Percentiles rank a stretch among this genome's conserved stretches.
phyloP scores from a whole-genome alignment of 208 protist species.

The Histomonas meleagridis region DNA sequence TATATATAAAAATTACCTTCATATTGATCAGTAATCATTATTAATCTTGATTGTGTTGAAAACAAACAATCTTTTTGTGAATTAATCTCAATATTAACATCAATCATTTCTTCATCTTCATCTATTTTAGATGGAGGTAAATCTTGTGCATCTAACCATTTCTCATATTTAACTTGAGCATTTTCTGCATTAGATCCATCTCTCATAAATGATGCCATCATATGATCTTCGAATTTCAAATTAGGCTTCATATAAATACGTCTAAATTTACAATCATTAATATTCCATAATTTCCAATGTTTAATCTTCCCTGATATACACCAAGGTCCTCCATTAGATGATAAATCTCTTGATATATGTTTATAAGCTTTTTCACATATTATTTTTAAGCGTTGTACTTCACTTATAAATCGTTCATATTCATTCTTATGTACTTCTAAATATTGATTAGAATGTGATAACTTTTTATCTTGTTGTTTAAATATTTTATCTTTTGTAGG shows the following conservation, averaged over 20 bases:
- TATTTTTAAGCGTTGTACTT: background rate
- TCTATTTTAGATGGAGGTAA: background rate
- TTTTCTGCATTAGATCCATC: background rate
- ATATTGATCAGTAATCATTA: background rate
- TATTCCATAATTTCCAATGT: background rate
- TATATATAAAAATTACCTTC: constrained; percentile 17
- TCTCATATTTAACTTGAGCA: background rate
- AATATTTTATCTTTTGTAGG: background rate
- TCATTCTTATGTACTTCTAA: background rate
- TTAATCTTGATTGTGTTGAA: background rate
- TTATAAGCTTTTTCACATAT: background rate
- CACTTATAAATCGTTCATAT: background rate
- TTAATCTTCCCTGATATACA: background rate
- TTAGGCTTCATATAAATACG: background rate
- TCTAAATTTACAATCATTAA: background rate
- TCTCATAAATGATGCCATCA: background rate
- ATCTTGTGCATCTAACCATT: background rate
- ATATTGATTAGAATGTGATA: no score
- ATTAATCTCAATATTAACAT: background rate
- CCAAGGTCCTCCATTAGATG: background rate
- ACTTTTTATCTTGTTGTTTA: no score
- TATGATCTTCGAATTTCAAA: background rate
- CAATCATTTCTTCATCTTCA: background rate
- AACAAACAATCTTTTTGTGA: background rate
- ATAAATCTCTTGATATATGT: background rate